Conservation (phyloP, 1,284 basidiomycete genomes). For the Ganoderma sp. region DNA sequence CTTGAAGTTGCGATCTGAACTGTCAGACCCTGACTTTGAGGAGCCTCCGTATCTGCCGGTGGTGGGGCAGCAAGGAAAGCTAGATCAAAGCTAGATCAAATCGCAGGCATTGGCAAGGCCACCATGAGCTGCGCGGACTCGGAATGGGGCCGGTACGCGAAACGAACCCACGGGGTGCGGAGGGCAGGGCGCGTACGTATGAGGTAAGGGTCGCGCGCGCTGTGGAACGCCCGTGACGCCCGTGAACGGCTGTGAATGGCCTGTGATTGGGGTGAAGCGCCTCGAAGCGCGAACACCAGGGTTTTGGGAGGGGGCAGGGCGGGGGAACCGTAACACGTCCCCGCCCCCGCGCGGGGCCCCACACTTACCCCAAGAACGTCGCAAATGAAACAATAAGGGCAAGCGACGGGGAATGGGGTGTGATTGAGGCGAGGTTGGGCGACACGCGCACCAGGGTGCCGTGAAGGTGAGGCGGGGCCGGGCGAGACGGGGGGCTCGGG, state of each 20-base stretch:
- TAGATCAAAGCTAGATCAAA: not conserved
- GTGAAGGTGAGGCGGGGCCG: not conserved
- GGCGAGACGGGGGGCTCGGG: not conserved
- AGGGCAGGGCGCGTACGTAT: not conserved
- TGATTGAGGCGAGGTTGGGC: not conserved
- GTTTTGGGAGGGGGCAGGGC: not conserved
- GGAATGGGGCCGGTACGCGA: slow-evolving; percentile 4
- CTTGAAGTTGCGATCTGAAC: too few relatives aligned
- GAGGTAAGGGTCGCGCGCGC: not conserved
- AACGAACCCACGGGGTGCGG: not conserved
- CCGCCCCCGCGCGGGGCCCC: slow-evolving; percentile 11
- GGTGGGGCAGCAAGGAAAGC: too few relatives aligned
- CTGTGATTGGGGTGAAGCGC: not conserved
- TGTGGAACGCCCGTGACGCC: not conserved
- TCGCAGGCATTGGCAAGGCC: not conserved
- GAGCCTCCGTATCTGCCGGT: too few relatives aligned
- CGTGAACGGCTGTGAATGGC: not conserved
- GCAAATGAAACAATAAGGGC: not conserved
- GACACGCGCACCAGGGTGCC: not conserved
- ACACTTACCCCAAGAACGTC: slow-evolving; percentile 7
- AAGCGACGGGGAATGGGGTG: not conserved
- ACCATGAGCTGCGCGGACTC: slow-evolving; percentile 4
- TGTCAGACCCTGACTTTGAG: too few relatives aligned
- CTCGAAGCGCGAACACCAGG: not conserved
- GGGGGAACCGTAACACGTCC: not conserved